Conservation (phyloP, 768 basidiomycete genomes). For the Hygrophoropsis aurantiaca region DNA sequence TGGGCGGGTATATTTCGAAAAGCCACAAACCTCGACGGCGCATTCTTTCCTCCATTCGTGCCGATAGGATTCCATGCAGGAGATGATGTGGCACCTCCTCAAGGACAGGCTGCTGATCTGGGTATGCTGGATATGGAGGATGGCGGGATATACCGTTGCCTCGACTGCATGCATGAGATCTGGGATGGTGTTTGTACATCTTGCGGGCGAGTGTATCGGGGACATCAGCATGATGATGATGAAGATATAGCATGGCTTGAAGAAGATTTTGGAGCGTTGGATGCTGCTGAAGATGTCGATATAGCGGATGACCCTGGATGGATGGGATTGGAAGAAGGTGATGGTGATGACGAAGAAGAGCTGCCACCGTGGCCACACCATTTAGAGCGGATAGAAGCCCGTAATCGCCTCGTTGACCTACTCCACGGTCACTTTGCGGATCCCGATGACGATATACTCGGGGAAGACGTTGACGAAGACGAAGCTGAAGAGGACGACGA, state of each 20-base stretch:
- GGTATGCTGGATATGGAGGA: constrained; percentile 76
- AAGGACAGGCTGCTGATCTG: constrained; percentile 37
- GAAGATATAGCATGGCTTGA: constrained; percentile 30
- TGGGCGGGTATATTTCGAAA: constrained; percentile 65
- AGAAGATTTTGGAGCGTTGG: constrained; percentile 37
- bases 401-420: constrained; percentile 11
- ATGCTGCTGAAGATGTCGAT: constrained; percentile 29
- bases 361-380: constrained; percentile 19
- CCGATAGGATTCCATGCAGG: constrained; percentile 17
- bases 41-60: constrained; percentile 22
- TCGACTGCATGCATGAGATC: constrained; percentile 79
- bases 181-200: constrained; percentile 63
- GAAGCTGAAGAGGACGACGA: constrained; percentile 16
- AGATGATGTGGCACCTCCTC: constrained; percentile 19
- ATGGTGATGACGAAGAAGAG: constrained; percentile 30
- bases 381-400: constrained; percentile 12
- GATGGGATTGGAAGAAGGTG: constrained; percentile 32
- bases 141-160: constrained; percentile 73
- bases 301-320: constrained; percentile 30
- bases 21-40: constrained; percentile 2
- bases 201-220: constrained; percentile 62
- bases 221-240: constrained; percentile 37
- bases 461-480: constrained; percentile 8
- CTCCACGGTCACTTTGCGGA: constrained; percentile 18
- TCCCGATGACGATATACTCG: constrained; percentile 17